phyloP scores from a whole-genome alignment of 1,284 basidiomycete genomes.

The Acaromyces ingoldii region DNA sequence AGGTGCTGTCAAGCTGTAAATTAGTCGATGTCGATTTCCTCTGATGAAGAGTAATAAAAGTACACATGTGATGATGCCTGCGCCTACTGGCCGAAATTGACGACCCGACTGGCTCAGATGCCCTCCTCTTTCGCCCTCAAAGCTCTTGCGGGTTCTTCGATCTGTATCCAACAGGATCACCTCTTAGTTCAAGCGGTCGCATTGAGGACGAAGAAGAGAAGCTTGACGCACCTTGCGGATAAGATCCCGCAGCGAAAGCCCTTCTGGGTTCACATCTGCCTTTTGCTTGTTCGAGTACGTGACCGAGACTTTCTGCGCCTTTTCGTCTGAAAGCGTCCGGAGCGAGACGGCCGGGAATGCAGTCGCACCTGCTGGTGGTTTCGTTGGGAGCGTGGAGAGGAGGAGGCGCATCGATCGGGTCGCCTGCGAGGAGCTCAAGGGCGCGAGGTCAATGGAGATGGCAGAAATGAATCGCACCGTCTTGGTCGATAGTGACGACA shows the following conservation, averaged over 20 bases:
- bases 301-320: not conserved
- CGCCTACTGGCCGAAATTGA: no score
- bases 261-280: not conserved
- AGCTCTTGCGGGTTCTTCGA: not conserved
- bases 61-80: no score
- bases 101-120: not conserved
- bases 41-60: no score
- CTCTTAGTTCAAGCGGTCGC: not conserved
- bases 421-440: not conserved
- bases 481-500: not conserved
- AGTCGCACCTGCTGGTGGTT: not conserved
- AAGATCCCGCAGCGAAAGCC: not conserved
- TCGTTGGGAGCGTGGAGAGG: not conserved
- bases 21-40: no score
- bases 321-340: not conserved
- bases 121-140: conserved; percentile 5
- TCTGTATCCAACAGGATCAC: not conserved
- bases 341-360: not conserved
- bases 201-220: not conserved
- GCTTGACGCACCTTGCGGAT: not conserved
- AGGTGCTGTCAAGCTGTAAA: no score
- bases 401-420: conserved; percentile 2
- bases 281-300: conserved; percentile 3
- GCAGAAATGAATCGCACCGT: conserved; percentile 3
- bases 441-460: not conserved